Percentiles rank a stretch among this genome's conserved stretches.
phyloP scores from a whole-genome alignment of 78 protist genomes.

The Dictyostelium firmibasis region DNA sequence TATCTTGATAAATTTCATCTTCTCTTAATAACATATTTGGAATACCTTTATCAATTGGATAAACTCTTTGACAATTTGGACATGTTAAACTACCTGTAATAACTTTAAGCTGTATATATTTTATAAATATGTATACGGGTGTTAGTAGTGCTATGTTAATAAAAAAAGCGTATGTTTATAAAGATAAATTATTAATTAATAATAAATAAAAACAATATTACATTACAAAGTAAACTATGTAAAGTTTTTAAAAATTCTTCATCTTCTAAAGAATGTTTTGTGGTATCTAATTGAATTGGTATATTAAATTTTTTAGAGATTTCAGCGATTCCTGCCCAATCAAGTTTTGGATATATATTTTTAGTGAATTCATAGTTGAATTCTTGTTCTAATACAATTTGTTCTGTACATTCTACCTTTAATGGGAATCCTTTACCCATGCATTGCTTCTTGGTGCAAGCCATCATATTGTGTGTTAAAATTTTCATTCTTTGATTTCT shows the following conservation, averaged over 20 bases:
- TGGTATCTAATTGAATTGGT: background rate
- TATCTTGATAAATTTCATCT: constrained; percentile 75
- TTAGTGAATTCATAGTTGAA: constrained; percentile 49
- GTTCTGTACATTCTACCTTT: constrained; percentile 25
- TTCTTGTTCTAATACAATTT: constrained; percentile 15
- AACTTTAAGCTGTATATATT: constrained; percentile 32
- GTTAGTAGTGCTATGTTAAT: too few relatives aligned
- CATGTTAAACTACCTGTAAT: constrained; percentile 66
- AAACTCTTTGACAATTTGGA: constrained; percentile 61
- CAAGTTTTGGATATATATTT: constrained; percentile 63
- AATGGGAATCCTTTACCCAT: constrained; percentile 71
- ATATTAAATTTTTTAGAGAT: constrained; percentile 26
- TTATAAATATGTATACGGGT: too few relatives aligned
- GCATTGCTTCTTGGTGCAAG: constrained; percentile 72
- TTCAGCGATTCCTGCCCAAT: constrained; percentile 64
- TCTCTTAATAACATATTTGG: constrained; percentile 81
- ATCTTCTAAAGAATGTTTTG: constrained; percentile 15
- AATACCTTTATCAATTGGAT: constrained; percentile 66
- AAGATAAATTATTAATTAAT: too few relatives aligned
- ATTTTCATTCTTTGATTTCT: constrained; percentile 38
- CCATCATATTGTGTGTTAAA: constrained; percentile 76
- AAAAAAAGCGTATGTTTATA: too few relatives aligned
- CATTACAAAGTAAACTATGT: constrained; percentile 44
- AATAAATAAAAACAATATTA: too few relatives aligned
- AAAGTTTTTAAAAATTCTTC: constrained; percentile 66